phyloP scores from a whole-genome alignment of 495 filamentous ascomycete genomes.

The Penicillium silybi region DNA sequence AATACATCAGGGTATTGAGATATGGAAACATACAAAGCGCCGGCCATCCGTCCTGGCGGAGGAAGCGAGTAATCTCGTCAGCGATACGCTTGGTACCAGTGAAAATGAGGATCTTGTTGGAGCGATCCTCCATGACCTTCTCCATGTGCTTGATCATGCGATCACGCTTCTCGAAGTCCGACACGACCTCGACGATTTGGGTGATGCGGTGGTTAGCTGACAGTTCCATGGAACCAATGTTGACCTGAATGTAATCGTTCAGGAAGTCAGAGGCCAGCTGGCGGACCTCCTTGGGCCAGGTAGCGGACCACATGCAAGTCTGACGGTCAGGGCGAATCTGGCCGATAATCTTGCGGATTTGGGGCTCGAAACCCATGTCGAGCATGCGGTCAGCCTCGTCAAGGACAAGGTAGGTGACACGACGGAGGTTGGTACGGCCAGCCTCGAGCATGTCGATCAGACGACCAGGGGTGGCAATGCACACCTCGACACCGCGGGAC shows the following conservation, averaged over 20 bases:
- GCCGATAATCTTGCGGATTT: slow-evolving; percentile 95
- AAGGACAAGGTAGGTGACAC: slow-evolving; percentile 95
- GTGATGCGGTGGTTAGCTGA: slow-evolving; percentile 98
- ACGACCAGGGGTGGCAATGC: slow-evolving; percentile 96
- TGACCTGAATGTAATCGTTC: slow-evolving; percentile 96
- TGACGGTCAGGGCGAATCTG: slow-evolving; percentile 99
- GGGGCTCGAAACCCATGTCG: slow-evolving; percentile 99
- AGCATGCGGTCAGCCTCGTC: slow-evolving; percentile 99
- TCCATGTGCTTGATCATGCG: slow-evolving; percentile 96
- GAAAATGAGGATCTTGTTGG: slow-evolving; percentile 93
- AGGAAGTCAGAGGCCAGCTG: slow-evolving; percentile 93
- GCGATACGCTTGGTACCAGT: slow-evolving; percentile 98
- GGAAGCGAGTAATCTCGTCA: slow-evolving; percentile 97
- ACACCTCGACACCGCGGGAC: slow-evolving; percentile 89
- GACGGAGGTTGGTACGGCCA: slow-evolving; percentile 95
- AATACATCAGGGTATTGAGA: background rate
- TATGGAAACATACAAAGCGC: slow-evolving; percentile 73
- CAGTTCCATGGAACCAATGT: slow-evolving; percentile 95
- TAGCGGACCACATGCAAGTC: slow-evolving; percentile 99
- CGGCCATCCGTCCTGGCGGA: slow-evolving; percentile 98
- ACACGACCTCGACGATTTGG: slow-evolving; percentile 93
- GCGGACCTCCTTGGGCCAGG: slow-evolving; percentile 98
- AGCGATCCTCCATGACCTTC: slow-evolving; percentile 93
- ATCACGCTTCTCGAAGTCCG: slow-evolving; percentile 96
- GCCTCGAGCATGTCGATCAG: slow-evolving; percentile 98